These are phyloP conservation scores for Trypanosoma theileri DNA, from an alignment of 208 protist genomes.

Conservation along the genomic window DNA sequence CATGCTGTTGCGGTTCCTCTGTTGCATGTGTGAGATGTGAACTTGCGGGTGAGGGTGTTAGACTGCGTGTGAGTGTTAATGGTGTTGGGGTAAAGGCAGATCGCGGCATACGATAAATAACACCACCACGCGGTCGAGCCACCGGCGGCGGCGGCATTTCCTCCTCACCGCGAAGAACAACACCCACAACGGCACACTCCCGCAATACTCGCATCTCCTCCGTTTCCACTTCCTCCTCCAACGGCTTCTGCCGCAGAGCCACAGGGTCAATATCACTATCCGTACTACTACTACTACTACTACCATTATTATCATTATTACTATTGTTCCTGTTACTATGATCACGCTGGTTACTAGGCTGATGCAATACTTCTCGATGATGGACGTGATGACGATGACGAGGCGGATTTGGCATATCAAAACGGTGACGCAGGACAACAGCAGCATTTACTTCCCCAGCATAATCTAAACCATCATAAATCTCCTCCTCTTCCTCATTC, in stretches of 20 bases:
- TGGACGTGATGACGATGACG: not conserved
- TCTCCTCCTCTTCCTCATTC: not conserved
- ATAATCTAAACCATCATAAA: not conserved
- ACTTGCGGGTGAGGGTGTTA: not conserved
- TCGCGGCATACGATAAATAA: conserved; percentile 3
- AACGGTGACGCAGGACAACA: conserved; percentile 6
- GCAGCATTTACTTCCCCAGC: not conserved
- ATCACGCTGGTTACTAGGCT: not conserved
- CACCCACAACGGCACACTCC: not conserved
- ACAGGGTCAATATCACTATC: conserved; percentile 15
- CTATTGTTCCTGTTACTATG: not conserved
- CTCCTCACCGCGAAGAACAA: not conserved
- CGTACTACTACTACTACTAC: not conserved
- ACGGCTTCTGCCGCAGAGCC: not conserved
- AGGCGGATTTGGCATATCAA: not conserved
- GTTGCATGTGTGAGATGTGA: too few species aligned
- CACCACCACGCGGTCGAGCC: not conserved
- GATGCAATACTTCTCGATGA: not conserved
- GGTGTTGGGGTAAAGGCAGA: conserved; percentile 4
- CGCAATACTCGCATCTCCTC: not conserved
- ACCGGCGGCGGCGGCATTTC: not conserved
- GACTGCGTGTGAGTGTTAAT: not conserved
- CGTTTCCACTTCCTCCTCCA: not conserved
- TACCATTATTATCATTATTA: not conserved
- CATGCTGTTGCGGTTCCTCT: too few species aligned